A percentile compares a stretch with the other conserved stretches of the same genome.
These are phyloP conservation scores for Tetragonia tetragonoides DNA, from an alignment of 148 eudicot genomes.

Conservation along the genomic window DNA sequence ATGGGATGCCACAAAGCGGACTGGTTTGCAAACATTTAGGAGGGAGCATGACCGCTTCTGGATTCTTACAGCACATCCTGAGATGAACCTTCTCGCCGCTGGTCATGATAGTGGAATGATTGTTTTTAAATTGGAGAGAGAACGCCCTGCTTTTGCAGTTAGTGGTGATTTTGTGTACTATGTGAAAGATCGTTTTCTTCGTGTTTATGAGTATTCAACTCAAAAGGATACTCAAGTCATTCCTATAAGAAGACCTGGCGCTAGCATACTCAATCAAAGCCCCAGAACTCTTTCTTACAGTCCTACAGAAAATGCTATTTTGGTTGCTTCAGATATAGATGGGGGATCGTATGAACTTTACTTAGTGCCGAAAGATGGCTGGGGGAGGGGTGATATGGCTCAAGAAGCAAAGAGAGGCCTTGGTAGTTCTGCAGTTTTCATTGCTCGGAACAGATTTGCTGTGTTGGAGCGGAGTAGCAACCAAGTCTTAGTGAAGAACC, in stretches of 20 bases:
- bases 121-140: constrained; percentile 94
- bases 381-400: constrained; percentile 65
- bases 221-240: constrained; percentile 80
- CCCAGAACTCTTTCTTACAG: constrained; percentile 89
- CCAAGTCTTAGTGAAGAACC: constrained; percentile 74
- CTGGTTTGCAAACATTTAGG: constrained; percentile 93
- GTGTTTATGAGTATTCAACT: constrained; percentile 74
- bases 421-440: constrained; percentile 81
- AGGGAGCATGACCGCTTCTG: constrained; percentile 97
- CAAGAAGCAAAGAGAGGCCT: constrained; percentile 82
- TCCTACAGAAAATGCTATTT: constrained; percentile 87
- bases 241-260: constrained; percentile 87
- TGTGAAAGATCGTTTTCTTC: constrained; percentile 82
- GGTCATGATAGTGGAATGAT: constrained; percentile 99
- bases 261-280: constrained; percentile 75
- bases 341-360: constrained; percentile 95
- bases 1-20: constrained; percentile 96
- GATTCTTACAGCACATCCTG: constrained; percentile 89
- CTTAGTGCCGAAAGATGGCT: constrained; percentile 73
- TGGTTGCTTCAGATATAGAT: constrained; percentile 84
- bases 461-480: constrained; percentile 89
- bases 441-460: constrained; percentile 91
- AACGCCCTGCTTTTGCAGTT: constrained; percentile 87
- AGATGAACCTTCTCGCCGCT: constrained; percentile 95
- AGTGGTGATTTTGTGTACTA: constrained; percentile 80